phyloP scores from a whole-genome alignment of 768 basidiomycete genomes.

The Lactifluus subvellereus region DNA sequence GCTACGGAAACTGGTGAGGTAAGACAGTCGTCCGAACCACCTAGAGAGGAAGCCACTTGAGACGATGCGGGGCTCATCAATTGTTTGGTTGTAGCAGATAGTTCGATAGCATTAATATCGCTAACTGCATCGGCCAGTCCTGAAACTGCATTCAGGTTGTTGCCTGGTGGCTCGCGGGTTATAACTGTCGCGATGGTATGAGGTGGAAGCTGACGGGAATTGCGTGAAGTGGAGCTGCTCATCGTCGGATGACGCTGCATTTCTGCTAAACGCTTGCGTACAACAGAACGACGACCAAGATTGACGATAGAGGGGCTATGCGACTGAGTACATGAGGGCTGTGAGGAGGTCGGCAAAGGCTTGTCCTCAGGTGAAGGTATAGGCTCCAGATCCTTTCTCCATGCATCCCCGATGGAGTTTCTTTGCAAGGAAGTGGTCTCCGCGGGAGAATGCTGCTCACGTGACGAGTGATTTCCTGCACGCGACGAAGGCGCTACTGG shows the following conservation, averaged over 20 bases:
- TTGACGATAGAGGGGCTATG: conserved; percentile 59
- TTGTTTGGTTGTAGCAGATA: not conserved
- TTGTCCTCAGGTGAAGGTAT: not conserved
- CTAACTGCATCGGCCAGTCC: not conserved
- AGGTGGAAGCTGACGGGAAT: not conserved
- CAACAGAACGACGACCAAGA: conserved; percentile 55
- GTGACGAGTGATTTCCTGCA: no score
- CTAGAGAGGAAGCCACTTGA: not conserved
- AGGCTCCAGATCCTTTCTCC: not conserved
- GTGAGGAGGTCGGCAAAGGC: conserved; percentile 13
- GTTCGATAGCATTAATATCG: not conserved
- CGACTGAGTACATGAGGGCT: conserved; percentile 30
- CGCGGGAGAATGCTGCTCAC: not conserved
- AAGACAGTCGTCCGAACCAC: conserved; percentile 1
- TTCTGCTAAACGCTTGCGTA: conserved; percentile 59
- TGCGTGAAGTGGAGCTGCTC: not conserved
- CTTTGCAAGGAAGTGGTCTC: not conserved
- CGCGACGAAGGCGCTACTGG: not conserved
- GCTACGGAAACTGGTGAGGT: conserved; percentile 17
- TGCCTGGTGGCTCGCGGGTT: not conserved
- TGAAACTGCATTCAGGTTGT: not conserved
- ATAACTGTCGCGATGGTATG: not conserved
- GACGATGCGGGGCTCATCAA: not conserved
- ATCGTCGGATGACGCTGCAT: conserved; percentile 35
- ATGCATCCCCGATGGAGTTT: not conserved